Evolutionary conservation across 441 rosid species (phyloP), one percentile per base, ranked within the genome.

Genomic region (Pelargonium exstipulatum): DNA sequence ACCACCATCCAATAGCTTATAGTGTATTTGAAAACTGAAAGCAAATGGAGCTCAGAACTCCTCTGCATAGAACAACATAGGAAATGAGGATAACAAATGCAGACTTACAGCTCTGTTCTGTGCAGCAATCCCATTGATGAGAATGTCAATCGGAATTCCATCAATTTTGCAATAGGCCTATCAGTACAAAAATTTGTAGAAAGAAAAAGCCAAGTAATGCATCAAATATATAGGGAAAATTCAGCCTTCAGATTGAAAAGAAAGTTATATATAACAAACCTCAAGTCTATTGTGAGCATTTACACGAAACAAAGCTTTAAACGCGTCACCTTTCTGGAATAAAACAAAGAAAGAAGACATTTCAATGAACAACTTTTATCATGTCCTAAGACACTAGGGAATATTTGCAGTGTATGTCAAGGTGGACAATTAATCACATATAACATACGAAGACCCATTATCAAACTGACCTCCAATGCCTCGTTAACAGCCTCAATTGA

Each of bases 121-220:
- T 10, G 78, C 73, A 73, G 83, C 80, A 77, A 70, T 58, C 65
- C 99, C 97, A 81, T 53, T 83, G 64, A 94, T 84, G 17, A 94
- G 90, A 80, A 94, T 64, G 80, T 94, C 97, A 1, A 83, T 85
- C 49, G 87, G 84, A 12, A 94, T 87, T 71, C 96, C 92, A 22
- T 91, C 95, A 72, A 94, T 85, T 85, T 87, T 94, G 89, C 99
- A 91, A 71, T 94, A 94, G 20, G 97, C 99, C 99, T 94, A 64
- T 57, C 69, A 71, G 57, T 6, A 73, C 43, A 72, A 22, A 67
- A n/a, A 35, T 68, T 62, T 12, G 69, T 29, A 69, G 68, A 78
- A 20, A 66, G 26, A 35, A 55, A 4, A 32, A 62, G 71, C 49
- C 37, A 32, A 2, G 29, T 48, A 24, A 26, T 32, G 8, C 45